A percentile compares a stretch with the other conserved stretches of the same genome.
Conservation (phyloP, 2,329 filamentous ascomycete species). For the Penicillium crustosum region DNA sequence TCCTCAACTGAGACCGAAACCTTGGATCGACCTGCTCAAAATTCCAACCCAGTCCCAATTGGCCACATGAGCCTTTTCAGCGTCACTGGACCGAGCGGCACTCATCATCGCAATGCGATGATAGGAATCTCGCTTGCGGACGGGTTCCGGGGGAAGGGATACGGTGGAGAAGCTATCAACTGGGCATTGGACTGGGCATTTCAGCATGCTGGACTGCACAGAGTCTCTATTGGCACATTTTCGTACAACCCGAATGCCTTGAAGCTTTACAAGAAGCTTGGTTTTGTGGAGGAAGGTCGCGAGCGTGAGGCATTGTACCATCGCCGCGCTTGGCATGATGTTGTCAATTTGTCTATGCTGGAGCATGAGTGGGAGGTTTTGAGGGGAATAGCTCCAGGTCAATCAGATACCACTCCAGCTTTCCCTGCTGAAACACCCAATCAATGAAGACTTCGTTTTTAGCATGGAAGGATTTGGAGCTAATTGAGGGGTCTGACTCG, state of each 20-base stretch:
- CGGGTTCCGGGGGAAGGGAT: constrained; percentile 4
- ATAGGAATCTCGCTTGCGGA: constrained; percentile 6
- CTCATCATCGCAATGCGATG: constrained; percentile 4
- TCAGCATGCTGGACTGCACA: constrained; percentile 8
- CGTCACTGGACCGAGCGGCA: not conserved
- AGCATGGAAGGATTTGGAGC: not conserved
- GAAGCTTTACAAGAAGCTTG: constrained; percentile 14
- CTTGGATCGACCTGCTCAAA: not conserved
- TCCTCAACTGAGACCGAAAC: not conserved
- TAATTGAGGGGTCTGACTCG: not conserved
- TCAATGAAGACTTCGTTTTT: not conserved
- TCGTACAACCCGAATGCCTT: constrained; percentile 10
- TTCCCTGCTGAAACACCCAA: not conserved
- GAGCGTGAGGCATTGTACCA: constrained; percentile 13
- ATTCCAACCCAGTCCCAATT: not conserved
- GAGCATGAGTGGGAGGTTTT: constrained; percentile 9
- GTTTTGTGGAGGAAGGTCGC: constrained; percentile 17
- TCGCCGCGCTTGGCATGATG: constrained; percentile 16
- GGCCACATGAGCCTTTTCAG: not conserved
- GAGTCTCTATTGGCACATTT: constrained; percentile 6
- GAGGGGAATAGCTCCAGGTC: not conserved
- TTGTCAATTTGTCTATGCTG: constrained; percentile 6
- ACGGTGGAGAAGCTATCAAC: constrained; percentile 16
- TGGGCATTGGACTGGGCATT: constrained; percentile 18
- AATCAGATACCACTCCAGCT: not conserved